Base-by-base conservation (phyloP, 2,329 filamentous ascomycete species). In the Neofusicoccum sp. region DNA sequence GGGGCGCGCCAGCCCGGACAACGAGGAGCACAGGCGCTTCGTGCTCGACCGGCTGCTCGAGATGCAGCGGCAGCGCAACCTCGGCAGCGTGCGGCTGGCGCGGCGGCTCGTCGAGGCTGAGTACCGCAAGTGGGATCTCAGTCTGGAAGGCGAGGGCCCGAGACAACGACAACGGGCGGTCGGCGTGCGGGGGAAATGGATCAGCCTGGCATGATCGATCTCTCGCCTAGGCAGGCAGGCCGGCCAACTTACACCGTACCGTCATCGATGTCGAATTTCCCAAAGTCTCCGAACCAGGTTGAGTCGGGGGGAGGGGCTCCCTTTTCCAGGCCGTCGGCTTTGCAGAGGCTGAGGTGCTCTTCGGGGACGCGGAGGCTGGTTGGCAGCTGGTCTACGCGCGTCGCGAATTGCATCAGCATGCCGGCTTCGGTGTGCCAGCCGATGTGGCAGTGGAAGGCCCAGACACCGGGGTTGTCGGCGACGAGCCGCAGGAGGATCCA, bases 361-460 rank as follows among this genome's bases (percentile, higher is more conserved):
- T 74, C 72, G 0, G 83, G 81, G 2, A 85, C 65, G 16, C 69
- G 60, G 73, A 75, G 79, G 7, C 60, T 68, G 30, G 67, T 70
- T 20, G 20, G 20, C 63, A 86, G 70, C 40, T 73, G 71, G 45
- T 84, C 80, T 9, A 76, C 72, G 31, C 79, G 73, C 6, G 78
- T 80, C 30, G 84, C 65, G 58, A 88, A 79, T 69, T 86, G 82
- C 85, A 87, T 87, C 33, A 81, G 62, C 57, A 74, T 53, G 14
- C 72, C 72, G 2, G 70, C 69, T 53, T 71, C 69, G n/a, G 63
- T 64, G 61, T 75, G 72, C 75, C 71, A 93, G 69, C 90, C 88
- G 58, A 93, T 88, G 71, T 93, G 90, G 74, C 89, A 93, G 74
- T 92, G 89, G 76, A 92, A 80, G 12, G 79, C 67, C 79, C 79